Base-by-base conservation (phyloP, 192 early-diverging fungal species). In the Chytriomyces sp. region DNA sequence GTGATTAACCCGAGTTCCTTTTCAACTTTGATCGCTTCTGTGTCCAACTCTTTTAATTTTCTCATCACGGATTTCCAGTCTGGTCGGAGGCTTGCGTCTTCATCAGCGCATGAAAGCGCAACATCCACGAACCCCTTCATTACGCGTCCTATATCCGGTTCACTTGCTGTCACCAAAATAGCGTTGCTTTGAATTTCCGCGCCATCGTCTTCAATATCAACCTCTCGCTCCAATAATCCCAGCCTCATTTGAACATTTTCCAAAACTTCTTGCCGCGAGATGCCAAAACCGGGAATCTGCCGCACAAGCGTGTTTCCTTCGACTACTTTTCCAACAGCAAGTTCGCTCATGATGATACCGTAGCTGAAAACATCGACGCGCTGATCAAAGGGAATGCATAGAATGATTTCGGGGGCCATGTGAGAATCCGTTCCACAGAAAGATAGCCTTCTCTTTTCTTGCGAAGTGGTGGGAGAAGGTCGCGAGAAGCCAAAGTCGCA, bases 341-440 rank as follows among this genome's bases (percentile, higher is more conserved):
- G 74, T 57, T 86, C 84, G 78, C 82, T 82, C 1, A 86, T 75
- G 11, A 86, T 80, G 47, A 86, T 62, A 0, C 84, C 84, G 53
- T 73, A 86, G 49, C 80, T 82, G 69, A 86, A 86, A 23, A 83
- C 59, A 61, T 86, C 84, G n/a, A 83, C 79, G 16, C 68, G 64
- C 7, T 77, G 72, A 57, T 86, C 82, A 71, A 86, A 86, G 23
- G 64, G 67, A 45, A 80, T 79, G 57, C 80, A 69, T 16, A 86
- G 67, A 7, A 83, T 83, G 67, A 86, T 86, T 79, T 86, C 84
- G 16, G 84, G 84, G 23, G 84, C 84, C 84, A 86, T 86, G 77
- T 86, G 80, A 13, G 67, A 71, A 59, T 86, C 84, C 5, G 84
- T 86, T 23, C 84, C 84, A 65, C 84, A 86, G 67, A 82, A 86